Conservation (phyloP, 1,284 basidiomycete species). For the Ceratobasidium sp. region DNA sequence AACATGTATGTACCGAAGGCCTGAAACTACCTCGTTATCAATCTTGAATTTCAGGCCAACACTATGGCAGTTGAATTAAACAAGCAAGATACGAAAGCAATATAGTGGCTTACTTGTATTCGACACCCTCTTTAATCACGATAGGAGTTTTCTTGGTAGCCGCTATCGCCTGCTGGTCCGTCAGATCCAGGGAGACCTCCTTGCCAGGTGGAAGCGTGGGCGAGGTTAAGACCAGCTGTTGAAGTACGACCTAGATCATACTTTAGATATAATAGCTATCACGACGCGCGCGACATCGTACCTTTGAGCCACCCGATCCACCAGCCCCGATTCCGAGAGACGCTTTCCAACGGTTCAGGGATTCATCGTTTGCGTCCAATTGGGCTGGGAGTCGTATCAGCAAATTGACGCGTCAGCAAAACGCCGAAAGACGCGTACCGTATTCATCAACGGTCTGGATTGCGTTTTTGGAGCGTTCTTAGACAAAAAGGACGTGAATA, state of each 20-base stretch:
- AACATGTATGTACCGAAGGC: constrained; percentile 83
- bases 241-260: constrained; percentile 67
- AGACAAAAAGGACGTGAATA: background rate
- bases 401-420: background rate
- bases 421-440: constrained; percentile 24
- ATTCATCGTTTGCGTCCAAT: constrained; percentile 41
- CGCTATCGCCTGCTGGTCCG: constrained; percentile 56
- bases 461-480: background rate
- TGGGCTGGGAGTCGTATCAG: constrained; percentile 12
- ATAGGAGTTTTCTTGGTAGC: constrained; percentile 74
- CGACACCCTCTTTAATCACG: constrained; percentile 82
- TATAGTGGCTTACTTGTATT: constrained; percentile 71
- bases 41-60: constrained; percentile 81
- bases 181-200: constrained; percentile 65
- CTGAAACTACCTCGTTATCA: constrained; percentile 85
- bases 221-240: constrained; percentile 74
- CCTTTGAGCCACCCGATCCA: constrained; percentile 63
- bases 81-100: background rate
- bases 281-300: constrained; percentile 45
- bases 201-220: constrained; percentile 69
- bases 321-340: constrained; percentile 81
- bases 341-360: constrained; percentile 79
- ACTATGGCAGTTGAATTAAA: constrained; percentile 51
- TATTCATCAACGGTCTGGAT: constrained; percentile 40
- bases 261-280: constrained; percentile 25